Evolutionary conservation across 768 basidiomycete species (phyloP).

Genomic region (Boletus huronensis): DNA sequence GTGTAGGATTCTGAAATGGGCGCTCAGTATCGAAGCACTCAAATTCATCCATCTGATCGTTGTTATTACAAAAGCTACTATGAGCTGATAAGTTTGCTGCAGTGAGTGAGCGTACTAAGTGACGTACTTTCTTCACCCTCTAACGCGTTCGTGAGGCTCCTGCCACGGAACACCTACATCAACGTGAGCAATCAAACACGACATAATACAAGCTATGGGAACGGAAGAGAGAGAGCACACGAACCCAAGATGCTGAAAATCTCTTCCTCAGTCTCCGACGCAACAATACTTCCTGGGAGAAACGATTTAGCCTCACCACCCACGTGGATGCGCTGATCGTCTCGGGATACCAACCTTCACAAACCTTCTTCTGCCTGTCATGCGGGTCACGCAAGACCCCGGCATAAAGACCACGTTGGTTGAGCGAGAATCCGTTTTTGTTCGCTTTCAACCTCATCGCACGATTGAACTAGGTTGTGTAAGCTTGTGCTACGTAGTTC

Average conservation of each 20-base stretch:
- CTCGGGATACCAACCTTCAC: slow-evolving; percentile 40
- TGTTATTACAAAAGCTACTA: neutral
- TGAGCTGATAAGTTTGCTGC: neutral
- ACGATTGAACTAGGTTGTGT: slow-evolving; percentile 71
- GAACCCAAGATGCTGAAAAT: slow-evolving; percentile 72
- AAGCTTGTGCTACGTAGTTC: neutral
- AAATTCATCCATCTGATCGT: neutral
- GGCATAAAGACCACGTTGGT: slow-evolving; percentile 78
- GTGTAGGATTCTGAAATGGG: neutral
- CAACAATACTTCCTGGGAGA: slow-evolving; percentile 57
- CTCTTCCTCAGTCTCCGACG: slow-evolving; percentile 81
- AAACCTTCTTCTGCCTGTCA: slow-evolving; percentile 57
- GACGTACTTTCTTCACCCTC: slow-evolving; percentile 23
- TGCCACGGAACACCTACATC: slow-evolving; percentile 69
- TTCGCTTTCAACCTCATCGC: slow-evolving; percentile 83
- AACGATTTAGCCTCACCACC: neutral
- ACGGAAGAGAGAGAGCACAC: slow-evolving; percentile 6
- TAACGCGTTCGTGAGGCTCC: slow-evolving; percentile 72
- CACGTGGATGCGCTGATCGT: neutral
- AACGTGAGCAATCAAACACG: neutral
- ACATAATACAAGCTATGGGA: neutral
- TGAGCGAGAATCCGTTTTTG: slow-evolving; percentile 77
- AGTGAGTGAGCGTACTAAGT: neutral
- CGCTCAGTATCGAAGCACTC: neutral
- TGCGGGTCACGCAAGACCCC: slow-evolving; percentile 70